Base-by-base conservation (phyloP, 2,329 filamentous ascomycete genomes). In the Neofusicoccum laricinum region DNA sequence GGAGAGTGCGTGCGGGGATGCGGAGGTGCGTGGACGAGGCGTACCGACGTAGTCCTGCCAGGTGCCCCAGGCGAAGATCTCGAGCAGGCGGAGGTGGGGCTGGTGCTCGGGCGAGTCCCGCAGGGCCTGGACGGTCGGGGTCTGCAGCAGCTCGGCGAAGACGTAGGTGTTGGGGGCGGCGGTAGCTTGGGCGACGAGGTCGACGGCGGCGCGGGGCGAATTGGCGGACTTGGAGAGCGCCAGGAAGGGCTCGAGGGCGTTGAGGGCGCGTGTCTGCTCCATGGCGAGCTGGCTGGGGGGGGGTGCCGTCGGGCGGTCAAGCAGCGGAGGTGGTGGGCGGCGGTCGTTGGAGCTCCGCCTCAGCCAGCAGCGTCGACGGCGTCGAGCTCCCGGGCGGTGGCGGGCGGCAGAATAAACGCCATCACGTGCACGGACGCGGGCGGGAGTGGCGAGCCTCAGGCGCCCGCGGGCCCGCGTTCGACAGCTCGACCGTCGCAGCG, bases 1-100 rank as follows among this genome's bases (percentile, higher is more conserved):
- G 25, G 25, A 30, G 25, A 30, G 25, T 41, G 32, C 5, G 40
- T 48, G n/a, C 38, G 19, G 45, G 21, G 25, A 40, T 48, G 64
- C 32, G 15, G 41, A 41, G 25, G 21, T 40, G 51, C 2, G 15
- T 25, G n/a, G 25, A 48, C 12, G 43, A 21, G 57, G 15, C 74
- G 64, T 72, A 88, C 86, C 74, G 75, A 85, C 82, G 81, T 97
- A 97, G 70, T 89, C 86, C 66, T 85, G 81, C 82, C 92, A 97
- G 66, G 92, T 97, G 66, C 94, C 95, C 83, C 95, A 92, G 65
- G 93, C 91, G 79, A 99, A 99, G 71, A 96, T 89, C 77, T 93
- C 85, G 49, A 99, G 88, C 14, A 96, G 84, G 1, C 82, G 86
- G 58, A 95, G 83, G 77, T 92, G 80, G 45, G 77, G 70, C 6